A percentile compares a stretch with the other conserved stretches of the same genome.
Evolutionary conservation across 495 filamentous ascomycete genomes (phyloP).

Genomic region (Achaetomiella virescens): DNA sequence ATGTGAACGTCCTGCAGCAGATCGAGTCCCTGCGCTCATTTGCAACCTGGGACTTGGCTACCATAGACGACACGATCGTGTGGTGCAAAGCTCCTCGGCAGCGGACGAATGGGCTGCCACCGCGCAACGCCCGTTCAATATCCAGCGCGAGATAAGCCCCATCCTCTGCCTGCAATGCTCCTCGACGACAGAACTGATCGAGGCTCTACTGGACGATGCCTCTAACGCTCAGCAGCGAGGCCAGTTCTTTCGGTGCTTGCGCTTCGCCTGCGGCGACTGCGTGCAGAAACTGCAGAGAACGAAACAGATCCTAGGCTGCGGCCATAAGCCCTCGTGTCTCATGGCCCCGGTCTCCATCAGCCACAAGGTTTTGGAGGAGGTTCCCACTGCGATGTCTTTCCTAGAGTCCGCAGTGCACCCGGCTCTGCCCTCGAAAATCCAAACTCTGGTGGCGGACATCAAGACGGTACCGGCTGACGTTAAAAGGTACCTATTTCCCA

Average conservation of each 20-base stretch:
- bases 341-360: conserved; percentile 19
- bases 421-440: conserved; percentile 25
- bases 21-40: conserved; percentile 37
- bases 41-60: conserved; percentile 38
- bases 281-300: background rate
- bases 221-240: background rate
- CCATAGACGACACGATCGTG: conserved; percentile 14
- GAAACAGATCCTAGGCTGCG: conserved; percentile 12
- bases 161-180: conserved; percentile 4
- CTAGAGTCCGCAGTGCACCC: background rate
- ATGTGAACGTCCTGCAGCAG: conserved; percentile 35
- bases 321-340: conserved; percentile 21
- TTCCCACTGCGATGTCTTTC: background rate
- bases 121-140: conserved; percentile 25
- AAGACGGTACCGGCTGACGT: conserved; percentile 7
- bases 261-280: conserved; percentile 9
- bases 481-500: conserved; percentile 22
- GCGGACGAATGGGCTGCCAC: conserved; percentile 12
- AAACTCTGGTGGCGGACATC: conserved; percentile 22
- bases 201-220: background rate
- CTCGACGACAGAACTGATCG: background rate
- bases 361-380: conserved; percentile 13
- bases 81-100: background rate
- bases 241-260: conserved; percentile 1
- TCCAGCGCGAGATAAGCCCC: conserved; percentile 16